These are phyloP conservation scores for Coniochaeta ligniaria DNA, from an alignment of 2,329 filamentous ascomycete species.

Conservation along the genomic window DNA sequence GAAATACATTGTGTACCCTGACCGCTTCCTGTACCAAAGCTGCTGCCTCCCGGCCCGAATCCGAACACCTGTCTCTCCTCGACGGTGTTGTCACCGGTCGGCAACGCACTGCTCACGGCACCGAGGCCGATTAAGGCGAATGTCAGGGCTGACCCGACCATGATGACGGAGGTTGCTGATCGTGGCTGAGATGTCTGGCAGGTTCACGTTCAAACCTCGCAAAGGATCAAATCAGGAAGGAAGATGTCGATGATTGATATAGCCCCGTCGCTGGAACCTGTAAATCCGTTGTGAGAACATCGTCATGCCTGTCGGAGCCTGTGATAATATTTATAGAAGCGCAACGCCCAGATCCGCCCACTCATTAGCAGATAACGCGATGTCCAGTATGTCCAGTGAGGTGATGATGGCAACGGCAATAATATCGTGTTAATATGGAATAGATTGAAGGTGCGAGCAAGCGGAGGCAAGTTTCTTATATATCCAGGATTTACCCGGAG, in stretches of 20 bases:
- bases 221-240: slow-evolving; percentile 3
- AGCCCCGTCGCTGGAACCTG: neutral
- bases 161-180: slow-evolving; percentile 10
- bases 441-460: slow-evolving; percentile 18
- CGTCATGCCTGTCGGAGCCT: neutral
- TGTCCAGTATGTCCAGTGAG: slow-evolving; percentile 8
- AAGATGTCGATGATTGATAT: neutral
- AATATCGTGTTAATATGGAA: slow-evolving; percentile 20
- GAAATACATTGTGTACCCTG: slow-evolving; percentile 6
- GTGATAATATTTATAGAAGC: slow-evolving; percentile 2
- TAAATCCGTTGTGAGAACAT: neutral
- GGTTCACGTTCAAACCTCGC: slow-evolving; percentile 1
- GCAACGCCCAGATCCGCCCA: neutral
- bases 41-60: slow-evolving; percentile 8
- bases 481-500: slow-evolving; percentile 21
- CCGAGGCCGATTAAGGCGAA: slow-evolving; percentile 16
- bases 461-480: slow-evolving; percentile 13
- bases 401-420: slow-evolving; percentile 11
- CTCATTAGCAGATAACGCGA: slow-evolving; percentile 6
- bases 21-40: slow-evolving; percentile 9
- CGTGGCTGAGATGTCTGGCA: slow-evolving; percentile 7
- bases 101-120: slow-evolving; percentile 16
- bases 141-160: slow-evolving; percentile 16
- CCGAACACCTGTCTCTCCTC: slow-evolving; percentile 2
- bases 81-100: slow-evolving; percentile 8